A percentile compares a stretch with the other conserved stretches of the same genome.
Evolutionary conservation across 495 filamentous ascomycete species (phyloP).

Genomic region (Penicillium turbatum): DNA sequence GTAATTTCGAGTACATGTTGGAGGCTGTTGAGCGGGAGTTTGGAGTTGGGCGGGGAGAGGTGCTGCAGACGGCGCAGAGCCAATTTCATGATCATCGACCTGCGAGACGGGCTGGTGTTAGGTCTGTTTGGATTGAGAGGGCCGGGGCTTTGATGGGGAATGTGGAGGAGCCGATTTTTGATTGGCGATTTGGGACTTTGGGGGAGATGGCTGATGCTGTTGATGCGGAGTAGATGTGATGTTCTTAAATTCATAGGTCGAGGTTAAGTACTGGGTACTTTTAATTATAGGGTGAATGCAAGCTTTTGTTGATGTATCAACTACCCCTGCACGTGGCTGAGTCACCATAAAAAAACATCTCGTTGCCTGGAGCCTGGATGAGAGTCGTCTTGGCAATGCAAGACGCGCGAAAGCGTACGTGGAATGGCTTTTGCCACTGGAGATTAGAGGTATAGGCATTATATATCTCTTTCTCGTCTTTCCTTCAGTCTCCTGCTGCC

Average conservation of each 20-base stretch:
- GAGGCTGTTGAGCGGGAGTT: slow-evolving; percentile 49
- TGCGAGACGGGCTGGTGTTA: slow-evolving; percentile 56
- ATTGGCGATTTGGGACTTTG: slow-evolving; percentile 60
- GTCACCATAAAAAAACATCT: not conserved
- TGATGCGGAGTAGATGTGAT: slow-evolving; percentile 40
- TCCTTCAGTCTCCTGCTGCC: no score
- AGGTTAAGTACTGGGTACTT: slow-evolving; percentile 1
- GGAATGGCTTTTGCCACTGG: slow-evolving; percentile 1
- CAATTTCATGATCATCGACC: slow-evolving; percentile 70
- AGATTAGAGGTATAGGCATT: not conserved
- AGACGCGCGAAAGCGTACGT: not conserved
- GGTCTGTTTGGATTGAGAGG: slow-evolving; percentile 68
- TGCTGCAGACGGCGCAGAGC: slow-evolving; percentile 68
- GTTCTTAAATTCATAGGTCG: no score
- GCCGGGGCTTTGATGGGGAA: slow-evolving; percentile 41
- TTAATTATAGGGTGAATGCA: not conserved
- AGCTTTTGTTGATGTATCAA: not conserved
- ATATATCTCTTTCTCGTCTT: not conserved
- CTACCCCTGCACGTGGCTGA: slow-evolving; percentile 2
- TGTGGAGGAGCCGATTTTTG: slow-evolving; percentile 44
- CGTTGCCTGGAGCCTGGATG: slow-evolving; percentile 7
- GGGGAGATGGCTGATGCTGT: slow-evolving; percentile 70
- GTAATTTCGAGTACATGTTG: slow-evolving; percentile 66
- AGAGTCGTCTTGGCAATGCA: not conserved
- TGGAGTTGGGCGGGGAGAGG: slow-evolving; percentile 47